Evolutionary conservation across 2,329 filamentous ascomycete species (phyloP).

Genomic region (Ramularia endophylla): DNA sequence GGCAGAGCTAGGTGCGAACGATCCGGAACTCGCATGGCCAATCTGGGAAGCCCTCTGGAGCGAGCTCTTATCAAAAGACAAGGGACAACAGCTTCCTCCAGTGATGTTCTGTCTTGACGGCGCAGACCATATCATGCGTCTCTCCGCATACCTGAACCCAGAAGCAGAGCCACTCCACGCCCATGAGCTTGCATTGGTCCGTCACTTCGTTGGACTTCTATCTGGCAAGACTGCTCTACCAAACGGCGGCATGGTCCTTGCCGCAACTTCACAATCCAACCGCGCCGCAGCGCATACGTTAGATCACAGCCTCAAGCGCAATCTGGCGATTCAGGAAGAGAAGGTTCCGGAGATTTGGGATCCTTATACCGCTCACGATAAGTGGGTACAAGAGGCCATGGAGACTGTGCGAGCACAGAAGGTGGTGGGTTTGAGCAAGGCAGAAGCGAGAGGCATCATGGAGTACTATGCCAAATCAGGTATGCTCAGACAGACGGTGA

Average conservation of each 20-base stretch:
- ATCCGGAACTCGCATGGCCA: conserved; percentile 71
- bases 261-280: conserved; percentile 68
- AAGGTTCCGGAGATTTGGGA: conserved; percentile 37
- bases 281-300: conserved; percentile 14
- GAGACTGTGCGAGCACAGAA: conserved; percentile 43
- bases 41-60: conserved; percentile 76
- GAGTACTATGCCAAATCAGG: conserved; percentile 93
- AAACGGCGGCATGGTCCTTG: conserved; percentile 76
- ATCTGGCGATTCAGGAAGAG: conserved; percentile 18
- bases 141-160: conserved; percentile 67
- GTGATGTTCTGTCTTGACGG: conserved; percentile 75
- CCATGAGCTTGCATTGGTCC: conserved; percentile 72
- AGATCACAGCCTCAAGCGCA: conserved; percentile 12
- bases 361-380: conserved; percentile 49
- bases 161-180: conserved; percentile 72
- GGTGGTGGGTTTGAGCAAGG: conserved; percentile 63
- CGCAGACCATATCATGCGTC: conserved; percentile 72
- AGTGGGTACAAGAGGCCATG: conserved; percentile 44
- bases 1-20: conserved; percentile 61
- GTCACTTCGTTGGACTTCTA: conserved; percentile 68
- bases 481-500: conserved; percentile 63
- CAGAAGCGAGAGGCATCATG: conserved; percentile 73
- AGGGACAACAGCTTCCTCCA: conserved; percentile 47
- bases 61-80: conserved; percentile 56
- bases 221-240: conserved; percentile 50